Percentiles rank a stretch among this genome's conserved stretches.
phyloP scores from a whole-genome alignment of 2,329 filamentous ascomycete species.

The Penicillium sp. region DNA sequence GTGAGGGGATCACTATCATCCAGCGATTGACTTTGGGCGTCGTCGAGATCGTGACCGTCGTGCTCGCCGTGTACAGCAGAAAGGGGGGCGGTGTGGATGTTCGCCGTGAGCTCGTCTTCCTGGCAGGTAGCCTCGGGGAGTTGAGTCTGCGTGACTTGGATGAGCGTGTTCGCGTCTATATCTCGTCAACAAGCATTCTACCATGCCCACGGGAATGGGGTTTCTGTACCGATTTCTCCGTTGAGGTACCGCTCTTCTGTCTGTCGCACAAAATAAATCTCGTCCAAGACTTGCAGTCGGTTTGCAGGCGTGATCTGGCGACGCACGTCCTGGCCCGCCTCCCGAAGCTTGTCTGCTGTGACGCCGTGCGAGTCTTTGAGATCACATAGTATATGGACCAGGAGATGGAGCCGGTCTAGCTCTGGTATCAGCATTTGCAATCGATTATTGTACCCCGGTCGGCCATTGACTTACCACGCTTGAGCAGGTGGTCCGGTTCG shows the following conservation, averaged over 20 bases:
- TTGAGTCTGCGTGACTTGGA: slow-evolving; percentile 21
- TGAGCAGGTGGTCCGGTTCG: slow-evolving; percentile 36
- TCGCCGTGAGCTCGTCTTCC: slow-evolving; percentile 9
- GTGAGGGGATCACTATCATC: slow-evolving; percentile 10
- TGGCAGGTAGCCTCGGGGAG: slow-evolving; percentile 18
- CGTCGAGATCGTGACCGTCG: slow-evolving; percentile 5
- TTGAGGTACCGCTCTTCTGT: slow-evolving; percentile 34
- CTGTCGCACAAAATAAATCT: slow-evolving; percentile 35
- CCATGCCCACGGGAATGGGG: no score
- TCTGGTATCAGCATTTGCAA: slow-evolving; percentile 1
- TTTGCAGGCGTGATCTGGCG: slow-evolving; percentile 32
- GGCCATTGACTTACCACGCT: slow-evolving; percentile 24
- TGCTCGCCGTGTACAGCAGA: slow-evolving; percentile 1
- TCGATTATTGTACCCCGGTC: not conserved
- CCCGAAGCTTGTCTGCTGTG: slow-evolving; percentile 33
- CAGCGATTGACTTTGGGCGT: slow-evolving; percentile 2
- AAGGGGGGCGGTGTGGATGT: slow-evolving; percentile 9
- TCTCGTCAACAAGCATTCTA: not conserved
- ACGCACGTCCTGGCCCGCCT: slow-evolving; percentile 35
- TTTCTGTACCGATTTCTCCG: slow-evolving; percentile 33
- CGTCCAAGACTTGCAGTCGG: slow-evolving; percentile 32
- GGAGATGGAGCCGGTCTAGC: slow-evolving; percentile 30
- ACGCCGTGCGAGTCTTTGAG: slow-evolving; percentile 34
- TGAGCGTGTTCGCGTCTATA: slow-evolving; percentile 20
- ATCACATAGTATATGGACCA: slow-evolving; percentile 37